Evolutionary conservation across 257 asterid genomes (phyloP), one percentile per base, ranked within the genome.

Genomic region (Gentiana dahurica): DNA sequence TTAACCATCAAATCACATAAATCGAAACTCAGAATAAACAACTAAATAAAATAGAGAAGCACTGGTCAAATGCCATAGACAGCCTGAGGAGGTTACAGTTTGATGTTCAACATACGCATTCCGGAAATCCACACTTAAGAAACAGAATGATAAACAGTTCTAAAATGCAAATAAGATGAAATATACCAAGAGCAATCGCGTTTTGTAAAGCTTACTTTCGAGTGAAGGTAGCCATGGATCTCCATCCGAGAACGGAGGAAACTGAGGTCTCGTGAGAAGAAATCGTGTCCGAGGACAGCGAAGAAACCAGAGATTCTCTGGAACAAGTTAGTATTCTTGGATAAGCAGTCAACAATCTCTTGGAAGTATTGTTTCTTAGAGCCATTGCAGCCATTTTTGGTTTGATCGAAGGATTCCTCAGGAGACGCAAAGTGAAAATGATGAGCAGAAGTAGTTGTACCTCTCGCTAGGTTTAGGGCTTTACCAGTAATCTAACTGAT

Each of bases 151-250:
- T 3, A 15, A 5, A 6, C 9, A 15, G 33, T 1, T 9, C 24
- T 12, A 15, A n/a, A 33, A 44, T 45, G 15, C 50, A 35, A 9
- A 24, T 24, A 24, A 24, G 24, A 24, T 24, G 24, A 24, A 24
- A 24, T 24, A 0, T 24, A 24, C 24, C 24, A 24, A 24, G 24
- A 24, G 24, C 24, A 24, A 24, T 24, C 24, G 24, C 24, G 24
- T 24, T 24, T 24, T 24, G 24, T 8, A 15, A 39, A 54, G 34
- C 74, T 77, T 78, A 91, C 98, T 89, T 91, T 69, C 98, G 93
- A 46, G 75, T 81, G 64, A 91, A 91, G 63, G 98, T 91, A 49
- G 98, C 98, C 96, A 87, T 91, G 68, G 96, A 87, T 87, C 98
- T 91, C 94, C 89, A 83, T 84, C 84, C 81, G 0, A 89, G 92